Evolutionary conservation across 306 rosid genomes (phyloP).

Genomic region (Vigna nakashimae): DNA sequence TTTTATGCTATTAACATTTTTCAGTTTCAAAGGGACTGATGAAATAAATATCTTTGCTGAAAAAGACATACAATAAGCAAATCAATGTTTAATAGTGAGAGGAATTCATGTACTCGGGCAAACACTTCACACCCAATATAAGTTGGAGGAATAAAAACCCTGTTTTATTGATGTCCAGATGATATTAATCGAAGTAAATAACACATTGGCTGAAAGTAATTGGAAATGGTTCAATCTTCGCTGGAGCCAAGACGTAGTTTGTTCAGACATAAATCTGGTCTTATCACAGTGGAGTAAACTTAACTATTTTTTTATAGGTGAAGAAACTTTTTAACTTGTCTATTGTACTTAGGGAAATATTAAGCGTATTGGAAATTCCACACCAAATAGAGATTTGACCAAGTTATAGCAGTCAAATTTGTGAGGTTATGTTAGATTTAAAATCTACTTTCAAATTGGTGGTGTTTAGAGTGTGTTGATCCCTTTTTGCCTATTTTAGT

Average conservation of each 20-base stretch:
- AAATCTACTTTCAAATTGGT: no score
- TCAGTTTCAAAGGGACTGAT: constrained; percentile 18
- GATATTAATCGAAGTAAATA: constrained; percentile 4
- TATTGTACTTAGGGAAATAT: not conserved
- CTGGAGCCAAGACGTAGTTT: constrained; percentile 9
- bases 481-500: no score
- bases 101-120: not conserved
- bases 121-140: constrained; percentile 12
- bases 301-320: constrained; percentile 14
- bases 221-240: not conserved
- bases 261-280: constrained; percentile 14
- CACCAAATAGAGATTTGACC: no score
- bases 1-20: not conserved
- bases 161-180: not conserved
- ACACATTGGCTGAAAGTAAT: constrained; percentile 8
- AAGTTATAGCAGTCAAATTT: no score
- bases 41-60: not conserved
- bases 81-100: not conserved
- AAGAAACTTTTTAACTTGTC: not conserved
- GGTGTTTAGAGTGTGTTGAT: no score
- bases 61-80: constrained; percentile 8
- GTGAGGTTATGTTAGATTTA: no score
- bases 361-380: not conserved
- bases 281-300: constrained; percentile 10
- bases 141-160: not conserved